Base-by-base conservation (phyloP, 2,329 filamentous ascomycete species). In the Delphinella strobiligena region DNA sequence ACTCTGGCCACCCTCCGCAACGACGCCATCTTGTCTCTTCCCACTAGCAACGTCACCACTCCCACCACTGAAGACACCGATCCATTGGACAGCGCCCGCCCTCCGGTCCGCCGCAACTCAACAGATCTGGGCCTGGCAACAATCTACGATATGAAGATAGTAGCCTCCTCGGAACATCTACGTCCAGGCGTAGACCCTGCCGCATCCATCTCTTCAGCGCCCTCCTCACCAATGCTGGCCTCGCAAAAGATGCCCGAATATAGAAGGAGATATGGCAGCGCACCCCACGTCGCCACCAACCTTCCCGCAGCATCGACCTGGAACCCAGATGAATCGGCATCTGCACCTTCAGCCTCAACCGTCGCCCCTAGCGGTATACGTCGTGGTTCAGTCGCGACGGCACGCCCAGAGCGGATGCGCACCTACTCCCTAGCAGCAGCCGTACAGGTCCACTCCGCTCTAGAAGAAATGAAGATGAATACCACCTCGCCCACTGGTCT, bases 1-100 rank as follows among this genome's bases (percentile, higher is more conserved):
- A 95, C 89, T 1, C 82, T 95, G 78, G 89, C 89, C 4, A 71
- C 80, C 12, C 72, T 78, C 36, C 80, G 78, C 45, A 49, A 59
- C 11, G 29, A 59, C 54, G 36, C 60, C 29, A 22, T 30, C 18
- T n/a, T 33, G 3, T 19, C 30, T 8, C 5, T 29, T n/a, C 7
- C 19, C 12, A 12, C 27, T 3, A 18, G 15, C 34, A 18, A 32
- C 11, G 9, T 33, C 3, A 34, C 15, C 15, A 36, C 38, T 2
- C 34, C 38, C 31, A 29, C 2, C 5, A n/a, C 31, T 18, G 29
- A 17, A 1, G 37, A 42, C n/a, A 31, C 33, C 10, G 38, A 36
- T 18, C n/a, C 24, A 16, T 29, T 22, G 4, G 33, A 11, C 27
- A 41, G 51, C 14, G 43, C 42, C 3, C 52, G 45, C 45, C 61